A percentile compares a stretch with the other conserved stretches of the same genome.
Conservation (phyloP, 2,329 filamentous ascomycete genomes). For the Colletotrichum tropicale region DNA sequence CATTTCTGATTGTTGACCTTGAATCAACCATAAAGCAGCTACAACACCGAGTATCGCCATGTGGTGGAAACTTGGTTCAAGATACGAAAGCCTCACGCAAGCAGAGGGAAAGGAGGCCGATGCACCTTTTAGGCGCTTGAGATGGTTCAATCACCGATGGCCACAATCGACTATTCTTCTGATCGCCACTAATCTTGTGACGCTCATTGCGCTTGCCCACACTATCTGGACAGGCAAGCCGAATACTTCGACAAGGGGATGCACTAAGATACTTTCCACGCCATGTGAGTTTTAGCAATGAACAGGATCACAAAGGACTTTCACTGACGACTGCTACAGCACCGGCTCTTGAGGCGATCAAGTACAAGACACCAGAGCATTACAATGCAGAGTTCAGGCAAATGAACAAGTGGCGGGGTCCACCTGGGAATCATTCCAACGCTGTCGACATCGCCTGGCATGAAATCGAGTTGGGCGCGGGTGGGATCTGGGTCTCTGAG, state of each 20-base stretch:
- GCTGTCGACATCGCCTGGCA: slow-evolving; percentile 4
- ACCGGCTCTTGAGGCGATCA: background rate
- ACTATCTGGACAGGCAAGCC: background rate
- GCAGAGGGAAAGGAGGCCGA: background rate
- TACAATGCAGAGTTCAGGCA: slow-evolving; percentile 14
- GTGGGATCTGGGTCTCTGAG: background rate
- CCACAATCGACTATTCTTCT: background rate
- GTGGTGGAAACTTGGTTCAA: background rate
- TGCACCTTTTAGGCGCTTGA: background rate
- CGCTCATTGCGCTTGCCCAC: background rate
- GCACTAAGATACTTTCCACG: background rate
- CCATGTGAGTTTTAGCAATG: background rate
- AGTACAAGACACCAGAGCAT: background rate
- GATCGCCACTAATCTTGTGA: background rate
- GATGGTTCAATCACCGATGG: background rate
- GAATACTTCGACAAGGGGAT: rapidly evolving
- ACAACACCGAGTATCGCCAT: background rate
- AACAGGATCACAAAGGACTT: no score
- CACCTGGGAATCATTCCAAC: slow-evolving; percentile 3
- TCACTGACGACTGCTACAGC: background rate
- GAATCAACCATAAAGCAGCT: background rate
- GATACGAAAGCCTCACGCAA: background rate
- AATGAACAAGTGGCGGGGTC: slow-evolving; percentile 9
- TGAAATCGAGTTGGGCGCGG: slow-evolving; percentile 5
- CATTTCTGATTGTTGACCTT: background rate